phyloP scores from a whole-genome alignment of 1,284 basidiomycete genomes.

The Veloporphyrellus conicus region DNA sequence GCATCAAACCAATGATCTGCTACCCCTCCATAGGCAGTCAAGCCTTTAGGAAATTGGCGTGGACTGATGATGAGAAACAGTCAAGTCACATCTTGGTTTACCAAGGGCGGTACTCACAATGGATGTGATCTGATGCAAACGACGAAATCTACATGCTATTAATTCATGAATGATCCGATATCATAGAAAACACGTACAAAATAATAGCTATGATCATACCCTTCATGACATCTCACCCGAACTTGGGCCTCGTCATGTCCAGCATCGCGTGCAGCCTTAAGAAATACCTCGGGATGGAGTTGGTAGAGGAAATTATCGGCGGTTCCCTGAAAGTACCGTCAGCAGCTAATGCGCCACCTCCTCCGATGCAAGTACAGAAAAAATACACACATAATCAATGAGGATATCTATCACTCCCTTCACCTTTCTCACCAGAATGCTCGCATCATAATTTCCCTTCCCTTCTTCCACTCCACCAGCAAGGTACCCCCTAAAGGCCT shows the following conservation, averaged over 20 bases:
- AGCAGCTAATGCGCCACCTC: background rate
- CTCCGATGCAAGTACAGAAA: background rate
- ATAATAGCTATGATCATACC: conserved; percentile 92
- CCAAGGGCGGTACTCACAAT: conserved; percentile 36
- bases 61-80: conserved; percentile 48
- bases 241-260: conserved; percentile 78
- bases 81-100: background rate
- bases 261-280: conserved; percentile 68
- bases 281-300: conserved; percentile 85
- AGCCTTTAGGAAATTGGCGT: conserved; percentile 72
- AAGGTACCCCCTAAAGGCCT: conserved; percentile 91
- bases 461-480: conserved; percentile 75
- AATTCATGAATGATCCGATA: conserved; percentile 44
- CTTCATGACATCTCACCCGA: conserved; percentile 76
- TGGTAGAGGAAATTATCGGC: conserved; percentile 88
- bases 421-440: conserved; percentile 68
- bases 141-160: conserved; percentile 74
- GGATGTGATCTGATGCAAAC: conserved; percentile 65
- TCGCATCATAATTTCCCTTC: conserved; percentile 75
- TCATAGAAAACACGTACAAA: conserved; percentile 59
- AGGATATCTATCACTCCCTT: conserved; percentile 74
- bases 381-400: conserved; percentile 67
- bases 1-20: conserved; percentile 4
- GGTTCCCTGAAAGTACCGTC: conserved; percentile 55
- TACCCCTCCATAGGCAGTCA: conserved; percentile 29